A percentile compares a stretch with the other conserved stretches of the same genome.
phyloP scores from a whole-genome alignment of 2,329 filamentous ascomycete species.

The Shiraia sp. region DNA sequence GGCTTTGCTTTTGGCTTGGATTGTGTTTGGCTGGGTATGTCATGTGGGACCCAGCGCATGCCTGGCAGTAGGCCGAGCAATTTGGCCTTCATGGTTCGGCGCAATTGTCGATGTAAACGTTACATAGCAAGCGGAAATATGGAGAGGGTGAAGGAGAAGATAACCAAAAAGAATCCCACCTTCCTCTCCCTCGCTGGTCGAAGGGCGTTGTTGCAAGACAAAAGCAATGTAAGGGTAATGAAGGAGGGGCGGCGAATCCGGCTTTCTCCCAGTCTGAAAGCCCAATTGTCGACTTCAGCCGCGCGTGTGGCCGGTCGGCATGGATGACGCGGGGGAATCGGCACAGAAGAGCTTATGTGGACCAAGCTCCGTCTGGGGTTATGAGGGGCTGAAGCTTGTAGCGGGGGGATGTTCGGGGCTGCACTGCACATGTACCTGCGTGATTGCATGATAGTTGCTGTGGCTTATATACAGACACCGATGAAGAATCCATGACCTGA shows the following conservation, averaged over 20 bases:
- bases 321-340: conserved; percentile 1
- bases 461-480: no score
- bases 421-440: not conserved
- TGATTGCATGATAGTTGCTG: not conserved
- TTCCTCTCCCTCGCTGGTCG: not conserved
- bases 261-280: no score
- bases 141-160: not conserved
- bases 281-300: conserved; percentile 1
- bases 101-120: not conserved
- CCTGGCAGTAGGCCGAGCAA: conserved; percentile 17
- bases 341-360: conserved; percentile 14
- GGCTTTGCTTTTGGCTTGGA: conserved; percentile 1
- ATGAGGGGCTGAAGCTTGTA: not conserved
- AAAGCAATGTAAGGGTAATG: not conserved
- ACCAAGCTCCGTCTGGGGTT: conserved; percentile 16
- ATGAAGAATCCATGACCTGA: no score
- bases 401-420: not conserved
- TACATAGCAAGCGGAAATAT: not conserved
- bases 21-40: conserved; percentile 18
- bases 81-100: conserved; percentile 10
- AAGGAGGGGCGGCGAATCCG: conserved; percentile 4
- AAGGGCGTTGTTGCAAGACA: not conserved
- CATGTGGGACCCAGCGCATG: conserved; percentile 33
- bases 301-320: conserved; percentile 6
- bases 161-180: not conserved